A percentile compares a stretch with the other conserved stretches of the same genome.
Evolutionary conservation across 805 yeast species (phyloP).

Genomic region (Candida incommunis): DNA sequence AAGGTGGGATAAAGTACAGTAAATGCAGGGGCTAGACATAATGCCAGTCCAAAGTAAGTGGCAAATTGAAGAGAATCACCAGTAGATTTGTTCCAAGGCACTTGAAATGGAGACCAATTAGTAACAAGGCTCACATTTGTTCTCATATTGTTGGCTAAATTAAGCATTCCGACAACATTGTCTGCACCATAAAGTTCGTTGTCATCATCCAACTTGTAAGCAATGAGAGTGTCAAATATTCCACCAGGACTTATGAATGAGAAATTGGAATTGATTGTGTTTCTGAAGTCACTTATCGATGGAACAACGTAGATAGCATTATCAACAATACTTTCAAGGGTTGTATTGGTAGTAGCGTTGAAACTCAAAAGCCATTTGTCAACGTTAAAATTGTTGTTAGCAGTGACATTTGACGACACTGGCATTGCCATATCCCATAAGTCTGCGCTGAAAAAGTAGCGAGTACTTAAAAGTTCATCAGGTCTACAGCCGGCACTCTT

Average conservation of each 20-base stretch:
- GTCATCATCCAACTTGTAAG: constrained; percentile 15
- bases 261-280: constrained; percentile 12
- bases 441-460: not conserved
- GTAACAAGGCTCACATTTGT: constrained; percentile 15
- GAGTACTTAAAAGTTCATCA: not conserved
- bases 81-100: constrained; percentile 18
- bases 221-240: constrained; percentile 16
- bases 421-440: constrained; percentile 1
- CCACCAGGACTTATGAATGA: constrained; percentile 20
- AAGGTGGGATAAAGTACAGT: constrained; percentile 21
- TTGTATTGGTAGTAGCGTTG: not conserved
- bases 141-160: constrained; percentile 16
- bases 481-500: constrained; percentile 10
- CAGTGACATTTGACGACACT: not conserved
- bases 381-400: not conserved
- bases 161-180: constrained; percentile 17
- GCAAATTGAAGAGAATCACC: constrained; percentile 22
- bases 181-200: constrained; percentile 9
- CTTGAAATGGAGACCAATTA: constrained; percentile 21
- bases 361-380: constrained; percentile 1
- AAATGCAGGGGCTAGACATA: constrained; percentile 24
- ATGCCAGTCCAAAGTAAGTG: constrained; percentile 20
- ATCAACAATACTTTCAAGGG: not conserved
- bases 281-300: constrained; percentile 11
- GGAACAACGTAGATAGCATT: not conserved